Conservation (phyloP, 1,284 basidiomycete species). For the Puccinia hordei region DNA sequence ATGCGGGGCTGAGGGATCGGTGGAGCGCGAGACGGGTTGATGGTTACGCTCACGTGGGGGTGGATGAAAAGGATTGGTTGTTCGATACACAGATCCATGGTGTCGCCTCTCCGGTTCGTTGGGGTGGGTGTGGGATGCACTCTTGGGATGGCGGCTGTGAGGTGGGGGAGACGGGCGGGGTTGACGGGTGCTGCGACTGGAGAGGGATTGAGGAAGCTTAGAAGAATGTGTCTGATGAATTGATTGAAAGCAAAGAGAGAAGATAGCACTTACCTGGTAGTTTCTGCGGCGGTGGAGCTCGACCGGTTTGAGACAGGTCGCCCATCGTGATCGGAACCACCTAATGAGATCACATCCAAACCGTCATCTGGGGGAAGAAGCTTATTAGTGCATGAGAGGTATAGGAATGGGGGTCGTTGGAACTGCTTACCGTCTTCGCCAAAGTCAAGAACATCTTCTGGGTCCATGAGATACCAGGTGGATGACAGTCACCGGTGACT, state of each 20-base stretch:
- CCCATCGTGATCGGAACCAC: constrained; percentile 50
- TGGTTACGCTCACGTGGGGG: not conserved
- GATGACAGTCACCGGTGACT: not conserved
- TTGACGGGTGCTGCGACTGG: constrained; percentile 17
- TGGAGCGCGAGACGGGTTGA: not conserved
- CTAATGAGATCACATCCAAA: constrained; percentile 49
- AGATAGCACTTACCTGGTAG: constrained; percentile 24
- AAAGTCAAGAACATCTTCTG: constrained; percentile 51
- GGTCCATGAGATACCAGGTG: constrained; percentile 29
- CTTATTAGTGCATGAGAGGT: not conserved
- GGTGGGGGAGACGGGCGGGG: constrained; percentile 7
- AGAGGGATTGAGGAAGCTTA: not conserved
- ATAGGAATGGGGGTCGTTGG: not conserved
- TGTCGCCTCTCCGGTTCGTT: constrained; percentile 19
- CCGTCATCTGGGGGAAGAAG: constrained; percentile 39
- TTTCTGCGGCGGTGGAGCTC: constrained; percentile 24
- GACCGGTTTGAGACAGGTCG: constrained; percentile 31
- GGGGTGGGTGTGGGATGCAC: not conserved
- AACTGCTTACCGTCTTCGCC: constrained; percentile 46
- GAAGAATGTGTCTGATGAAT: not conserved
- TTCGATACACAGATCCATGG: constrained; percentile 7
- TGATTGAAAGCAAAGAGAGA: not conserved
- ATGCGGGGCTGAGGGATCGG: constrained; percentile 9
- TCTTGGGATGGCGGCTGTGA: not conserved
- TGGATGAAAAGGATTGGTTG: not conserved